Evolutionary conservation across 176 grass and related monocot species (phyloP).

Genomic region (Musa acuminata): DNA sequence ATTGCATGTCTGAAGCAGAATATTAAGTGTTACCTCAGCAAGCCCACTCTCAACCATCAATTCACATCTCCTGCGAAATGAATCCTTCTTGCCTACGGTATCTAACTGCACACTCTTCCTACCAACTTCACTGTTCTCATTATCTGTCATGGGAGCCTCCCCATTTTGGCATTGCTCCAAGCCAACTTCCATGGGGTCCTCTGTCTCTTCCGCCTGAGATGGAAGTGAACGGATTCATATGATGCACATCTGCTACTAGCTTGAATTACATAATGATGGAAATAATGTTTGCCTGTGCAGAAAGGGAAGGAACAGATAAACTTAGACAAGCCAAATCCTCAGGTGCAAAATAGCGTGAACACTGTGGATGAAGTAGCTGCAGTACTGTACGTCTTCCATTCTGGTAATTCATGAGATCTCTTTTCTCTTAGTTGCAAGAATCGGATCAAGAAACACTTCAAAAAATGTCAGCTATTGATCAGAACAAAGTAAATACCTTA

Average conservation of each 20-base stretch:
- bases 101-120: conserved; percentile 20
- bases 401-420: conserved; percentile 30
- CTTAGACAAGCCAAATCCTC: conserved; percentile 60
- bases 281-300: conserved; percentile 46
- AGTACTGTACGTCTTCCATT: conserved; percentile 79
- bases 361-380: conserved; percentile 63
- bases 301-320: conserved; percentile 61
- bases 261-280: not conserved
- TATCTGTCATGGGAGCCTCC: conserved; percentile 19
- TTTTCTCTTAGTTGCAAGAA: conserved; percentile 1
- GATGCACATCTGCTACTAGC: not conserved
- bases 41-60: conserved; percentile 70
- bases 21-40: conserved; percentile 46
- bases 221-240: conserved; percentile 14
- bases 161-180: conserved; percentile 4
- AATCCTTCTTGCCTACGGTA: conserved; percentile 69
- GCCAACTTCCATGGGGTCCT: conserved; percentile 9
- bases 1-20: not conserved
- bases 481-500: conserved; percentile 52
- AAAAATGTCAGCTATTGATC: not conserved
- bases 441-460: not conserved
- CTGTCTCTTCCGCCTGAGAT: conserved; percentile 41
- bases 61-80: conserved; percentile 56
- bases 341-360: conserved; percentile 66
- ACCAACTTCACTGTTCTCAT: conserved; percentile 8